These are phyloP conservation scores for Heteromeles arbutifolia DNA, from an alignment of 306 rosid genomes.

Conservation along the genomic window DNA sequence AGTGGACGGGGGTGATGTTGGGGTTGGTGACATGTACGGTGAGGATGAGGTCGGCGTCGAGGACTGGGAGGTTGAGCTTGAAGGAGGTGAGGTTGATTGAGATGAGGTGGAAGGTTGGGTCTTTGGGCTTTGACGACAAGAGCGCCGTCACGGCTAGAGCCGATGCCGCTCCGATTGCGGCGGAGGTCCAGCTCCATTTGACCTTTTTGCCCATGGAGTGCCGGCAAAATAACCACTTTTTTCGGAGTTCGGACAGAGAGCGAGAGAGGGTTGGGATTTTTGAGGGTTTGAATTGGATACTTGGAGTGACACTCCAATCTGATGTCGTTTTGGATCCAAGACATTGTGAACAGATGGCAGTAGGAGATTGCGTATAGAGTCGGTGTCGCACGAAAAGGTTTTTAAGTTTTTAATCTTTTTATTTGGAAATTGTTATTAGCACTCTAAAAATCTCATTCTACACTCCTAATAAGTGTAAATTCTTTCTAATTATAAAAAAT, in stretches of 20 bases:
- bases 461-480: no score
- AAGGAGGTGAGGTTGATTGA: slow-evolving; percentile 69
- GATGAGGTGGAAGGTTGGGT: slow-evolving; percentile 71
- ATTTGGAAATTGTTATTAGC: no score
- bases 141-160: slow-evolving; percentile 52
- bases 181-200: slow-evolving; percentile 73
- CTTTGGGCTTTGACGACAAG: slow-evolving; percentile 61
- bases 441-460: rapidly evolving
- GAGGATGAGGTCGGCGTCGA: slow-evolving; percentile 64
- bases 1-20: slow-evolving; percentile 58
- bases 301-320: not conserved
- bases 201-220: slow-evolving; percentile 25
- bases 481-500: no score
- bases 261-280: not conserved
- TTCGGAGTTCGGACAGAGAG: not conserved
- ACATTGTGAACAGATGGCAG: not conserved
- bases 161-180: slow-evolving; percentile 64
- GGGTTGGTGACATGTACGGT: slow-evolving; percentile 89
- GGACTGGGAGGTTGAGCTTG: slow-evolving; percentile 49
- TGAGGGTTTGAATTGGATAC: not conserved
- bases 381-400: no score
- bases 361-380: not conserved
- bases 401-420: no score
- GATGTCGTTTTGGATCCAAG: not conserved
- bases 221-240: not conserved